Evolutionary conservation across 768 basidiomycete species (phyloP).

Genomic region (Kondoa subrosea): DNA sequence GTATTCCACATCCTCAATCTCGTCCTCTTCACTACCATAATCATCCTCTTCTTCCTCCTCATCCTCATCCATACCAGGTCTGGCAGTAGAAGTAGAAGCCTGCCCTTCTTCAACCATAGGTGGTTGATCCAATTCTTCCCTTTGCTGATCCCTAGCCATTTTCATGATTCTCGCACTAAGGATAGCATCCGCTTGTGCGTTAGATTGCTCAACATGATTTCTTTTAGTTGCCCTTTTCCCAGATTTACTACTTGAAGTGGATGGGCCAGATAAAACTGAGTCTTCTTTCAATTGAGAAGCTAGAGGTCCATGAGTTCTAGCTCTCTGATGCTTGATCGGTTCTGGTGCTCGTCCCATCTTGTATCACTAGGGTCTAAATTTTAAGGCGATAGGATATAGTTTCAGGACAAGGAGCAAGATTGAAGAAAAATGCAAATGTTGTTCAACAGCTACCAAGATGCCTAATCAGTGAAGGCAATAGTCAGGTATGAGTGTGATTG

Average conservation of each 20-base stretch:
- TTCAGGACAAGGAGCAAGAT: no score
- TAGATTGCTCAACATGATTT: not conserved
- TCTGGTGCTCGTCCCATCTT: not conserved
- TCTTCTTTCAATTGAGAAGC: not conserved
- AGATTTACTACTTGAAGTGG: not conserved
- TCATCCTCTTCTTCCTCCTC: slow-evolving; percentile 36
- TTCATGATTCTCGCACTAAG: not conserved
- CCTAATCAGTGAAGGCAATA: no score
- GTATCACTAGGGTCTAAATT: no score
- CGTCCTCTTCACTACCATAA: slow-evolving; percentile 47
- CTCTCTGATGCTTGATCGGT: not conserved
- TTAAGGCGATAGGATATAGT: no score
- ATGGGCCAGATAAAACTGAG: not conserved
- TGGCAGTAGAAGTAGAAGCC: not conserved
- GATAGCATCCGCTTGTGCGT: not conserved
- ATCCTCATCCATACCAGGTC: slow-evolving; percentile 35
- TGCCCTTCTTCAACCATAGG: slow-evolving; percentile 37
- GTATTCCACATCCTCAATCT: slow-evolving; percentile 36
- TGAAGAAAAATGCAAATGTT: no score
- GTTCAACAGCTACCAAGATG: no score
- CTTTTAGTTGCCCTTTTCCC: not conserved
- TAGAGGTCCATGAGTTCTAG: not conserved
- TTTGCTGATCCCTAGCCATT: slow-evolving; percentile 13
- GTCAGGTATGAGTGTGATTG: no score
- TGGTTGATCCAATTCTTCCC: slow-evolving; percentile 15